Conservation (phyloP, 345 rosid genomes). For the Acer saccharum region DNA sequence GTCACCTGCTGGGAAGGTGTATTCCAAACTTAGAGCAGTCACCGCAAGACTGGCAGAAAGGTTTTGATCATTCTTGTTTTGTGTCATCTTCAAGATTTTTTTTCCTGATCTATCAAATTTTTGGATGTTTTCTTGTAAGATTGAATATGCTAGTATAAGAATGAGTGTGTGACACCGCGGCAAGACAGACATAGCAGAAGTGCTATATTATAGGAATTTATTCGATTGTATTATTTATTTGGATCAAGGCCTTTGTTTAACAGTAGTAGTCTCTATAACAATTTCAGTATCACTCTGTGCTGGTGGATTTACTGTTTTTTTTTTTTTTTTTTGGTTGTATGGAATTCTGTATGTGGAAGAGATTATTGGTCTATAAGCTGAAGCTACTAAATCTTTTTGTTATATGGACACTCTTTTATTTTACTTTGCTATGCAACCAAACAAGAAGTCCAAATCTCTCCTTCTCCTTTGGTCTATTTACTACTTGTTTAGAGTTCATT, state of each 20-base stretch:
- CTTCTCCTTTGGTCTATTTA: too few species aligned
- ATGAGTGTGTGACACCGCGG: not conserved
- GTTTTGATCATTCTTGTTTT: slow-evolving; percentile 23
- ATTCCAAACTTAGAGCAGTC: slow-evolving; percentile 46
- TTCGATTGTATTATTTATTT: not conserved
- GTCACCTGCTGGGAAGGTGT: slow-evolving; percentile 73
- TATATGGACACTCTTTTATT: too few species aligned
- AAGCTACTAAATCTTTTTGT: not conserved
- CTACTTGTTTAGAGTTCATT: too few species aligned
- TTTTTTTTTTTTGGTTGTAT: not conserved
- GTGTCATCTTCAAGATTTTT: not conserved
- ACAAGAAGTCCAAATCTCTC: too few species aligned
- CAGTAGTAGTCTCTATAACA: not conserved
- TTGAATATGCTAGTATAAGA: not conserved
- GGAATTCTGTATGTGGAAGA: not conserved
- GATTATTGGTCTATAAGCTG: not conserved
- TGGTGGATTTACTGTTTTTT: not conserved
- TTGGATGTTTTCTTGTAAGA: not conserved
- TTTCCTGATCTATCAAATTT: not conserved
- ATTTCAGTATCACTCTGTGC: not conserved
- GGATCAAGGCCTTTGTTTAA: not conserved
- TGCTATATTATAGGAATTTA: not conserved
- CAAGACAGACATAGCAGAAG: not conserved
- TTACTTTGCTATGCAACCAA: not conserved
- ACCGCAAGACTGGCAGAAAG: slow-evolving; percentile 43